phyloP scores from a whole-genome alignment of 352 stramenopile genomes.

The Globisporangium yorkense region DNA sequence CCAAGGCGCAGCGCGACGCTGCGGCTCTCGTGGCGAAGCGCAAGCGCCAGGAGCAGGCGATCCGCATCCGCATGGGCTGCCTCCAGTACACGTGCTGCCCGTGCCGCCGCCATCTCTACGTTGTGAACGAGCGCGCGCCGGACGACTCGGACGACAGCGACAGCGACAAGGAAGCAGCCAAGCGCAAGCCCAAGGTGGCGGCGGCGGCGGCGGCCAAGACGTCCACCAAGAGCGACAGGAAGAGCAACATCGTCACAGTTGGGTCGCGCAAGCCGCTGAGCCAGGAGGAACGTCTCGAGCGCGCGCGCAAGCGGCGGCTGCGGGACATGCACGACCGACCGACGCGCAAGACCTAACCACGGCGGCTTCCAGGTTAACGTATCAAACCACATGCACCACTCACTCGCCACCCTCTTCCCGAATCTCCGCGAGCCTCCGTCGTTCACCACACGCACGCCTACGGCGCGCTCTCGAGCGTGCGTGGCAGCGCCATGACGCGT shows the following conservation, averaged over 20 bases:
- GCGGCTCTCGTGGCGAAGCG: conserved; percentile 22
- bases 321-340: conserved; percentile 67
- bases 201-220: conserved; percentile 9
- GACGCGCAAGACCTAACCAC: conserved; percentile 31
- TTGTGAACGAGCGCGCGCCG: conserved; percentile 37
- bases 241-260: conserved; percentile 46
- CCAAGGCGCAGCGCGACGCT: conserved; percentile 24
- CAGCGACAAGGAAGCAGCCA: conserved; percentile 7
- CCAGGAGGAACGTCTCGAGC: conserved; percentile 59
- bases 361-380: conserved; percentile 11
- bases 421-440: no score
- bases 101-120: conserved; percentile 47
- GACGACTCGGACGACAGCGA: conserved; percentile 32
- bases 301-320: conserved; percentile 49
- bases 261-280: conserved; percentile 55
- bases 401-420: neutral
- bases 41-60: conserved; percentile 50
- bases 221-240: conserved; percentile 13
- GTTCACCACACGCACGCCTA: neutral
- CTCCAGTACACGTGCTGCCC: conserved; percentile 63
- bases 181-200: conserved; percentile 3
- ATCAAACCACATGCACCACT: neutral
- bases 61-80: conserved; percentile 63
- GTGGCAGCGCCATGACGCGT: conserved; percentile 33
- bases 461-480: neutral